Percentiles rank a stretch among this genome's conserved stretches.
Conservation (phyloP, 2,329 filamentous ascomycete genomes). For the Verticillium nonalfalfae region DNA sequence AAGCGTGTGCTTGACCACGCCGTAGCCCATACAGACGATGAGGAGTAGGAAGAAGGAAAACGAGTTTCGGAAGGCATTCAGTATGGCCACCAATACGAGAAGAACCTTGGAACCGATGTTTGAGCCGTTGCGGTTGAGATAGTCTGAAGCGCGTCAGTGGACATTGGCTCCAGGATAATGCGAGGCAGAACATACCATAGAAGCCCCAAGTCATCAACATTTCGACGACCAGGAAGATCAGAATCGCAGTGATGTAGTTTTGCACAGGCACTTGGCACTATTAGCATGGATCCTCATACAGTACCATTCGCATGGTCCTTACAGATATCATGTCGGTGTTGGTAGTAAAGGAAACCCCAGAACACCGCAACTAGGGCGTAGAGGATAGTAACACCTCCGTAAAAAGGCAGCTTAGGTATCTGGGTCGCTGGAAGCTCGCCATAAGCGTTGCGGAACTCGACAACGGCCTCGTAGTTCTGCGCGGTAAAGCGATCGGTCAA, state of each 20-base stretch:
- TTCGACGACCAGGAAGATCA: constrained; percentile 89
- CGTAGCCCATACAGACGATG: constrained; percentile 99
- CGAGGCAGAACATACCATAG: constrained; percentile 55
- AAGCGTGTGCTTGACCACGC: constrained; percentile 89
- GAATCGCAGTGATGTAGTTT: constrained; percentile 97
- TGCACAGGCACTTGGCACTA: constrained; percentile 75
- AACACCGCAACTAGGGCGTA: constrained; percentile 83
- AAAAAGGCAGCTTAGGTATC: constrained; percentile 95
- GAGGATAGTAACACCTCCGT: constrained; percentile 86
- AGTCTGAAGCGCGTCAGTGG: constrained; percentile 57
- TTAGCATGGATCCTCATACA: background rate
- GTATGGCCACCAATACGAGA: constrained; percentile 83
- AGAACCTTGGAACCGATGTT: constrained; percentile 78
- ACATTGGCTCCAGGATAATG: no score
- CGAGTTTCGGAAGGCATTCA: constrained; percentile 91
- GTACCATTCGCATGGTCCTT: constrained; percentile 22
- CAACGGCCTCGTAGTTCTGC: constrained; percentile 68
- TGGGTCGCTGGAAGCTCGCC: constrained; percentile 93
- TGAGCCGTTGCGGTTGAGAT: constrained; percentile 82
- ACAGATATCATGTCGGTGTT: constrained; percentile 88
- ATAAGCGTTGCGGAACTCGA: constrained; percentile 93
- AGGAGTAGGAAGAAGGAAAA: constrained; percentile 97
- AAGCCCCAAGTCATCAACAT: constrained; percentile 99
- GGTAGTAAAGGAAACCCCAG: constrained; percentile 94
- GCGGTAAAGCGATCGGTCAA: constrained; percentile 66